Conservation (phyloP, 768 basidiomycete species). For the Paxillus rubicundulus region DNA sequence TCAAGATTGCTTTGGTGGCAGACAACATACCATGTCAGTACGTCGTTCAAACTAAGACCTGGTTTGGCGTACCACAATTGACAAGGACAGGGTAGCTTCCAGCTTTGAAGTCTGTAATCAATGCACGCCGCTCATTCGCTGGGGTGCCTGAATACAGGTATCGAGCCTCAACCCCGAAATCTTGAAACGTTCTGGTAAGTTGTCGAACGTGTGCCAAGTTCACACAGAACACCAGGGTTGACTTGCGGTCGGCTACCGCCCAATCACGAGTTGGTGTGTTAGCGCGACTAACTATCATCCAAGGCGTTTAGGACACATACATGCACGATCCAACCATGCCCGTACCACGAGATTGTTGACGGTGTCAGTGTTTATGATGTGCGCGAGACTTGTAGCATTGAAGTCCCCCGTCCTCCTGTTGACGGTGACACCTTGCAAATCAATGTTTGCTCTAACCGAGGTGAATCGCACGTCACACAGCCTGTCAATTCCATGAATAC, state of each 20-base stretch:
- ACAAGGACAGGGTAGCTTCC: constrained; percentile 82
- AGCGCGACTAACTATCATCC: constrained; percentile 5
- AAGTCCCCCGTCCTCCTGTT: constrained; percentile 78
- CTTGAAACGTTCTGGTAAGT: constrained; percentile 70
- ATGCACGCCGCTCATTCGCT: constrained; percentile 53
- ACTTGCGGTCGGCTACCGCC: constrained; percentile 58
- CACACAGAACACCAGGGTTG: constrained; percentile 91
- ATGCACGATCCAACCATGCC: constrained; percentile 83
- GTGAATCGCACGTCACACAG: constrained; percentile 86
- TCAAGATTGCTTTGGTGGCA: constrained; percentile 61
- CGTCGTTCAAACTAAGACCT: not conserved
- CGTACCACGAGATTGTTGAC: constrained; percentile 78
- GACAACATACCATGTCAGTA: not conserved
- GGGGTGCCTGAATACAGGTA: constrained; percentile 74
- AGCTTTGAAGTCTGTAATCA: constrained; percentile 65
- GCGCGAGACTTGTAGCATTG: constrained; percentile 70
- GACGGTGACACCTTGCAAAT: constrained; percentile 65
- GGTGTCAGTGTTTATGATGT: constrained; percentile 75
- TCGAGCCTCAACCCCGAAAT: constrained; percentile 80
- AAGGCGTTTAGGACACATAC: constrained; percentile 40
- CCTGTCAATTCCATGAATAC: constrained; percentile 39
- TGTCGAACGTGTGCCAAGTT: constrained; percentile 76
- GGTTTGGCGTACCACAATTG: constrained; percentile 71
- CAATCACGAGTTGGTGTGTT: not conserved
- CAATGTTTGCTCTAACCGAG: constrained; percentile 69